Base-by-base conservation (phyloP, 768 basidiomycete genomes). In the Rhizopogon vinicolor region DNA sequence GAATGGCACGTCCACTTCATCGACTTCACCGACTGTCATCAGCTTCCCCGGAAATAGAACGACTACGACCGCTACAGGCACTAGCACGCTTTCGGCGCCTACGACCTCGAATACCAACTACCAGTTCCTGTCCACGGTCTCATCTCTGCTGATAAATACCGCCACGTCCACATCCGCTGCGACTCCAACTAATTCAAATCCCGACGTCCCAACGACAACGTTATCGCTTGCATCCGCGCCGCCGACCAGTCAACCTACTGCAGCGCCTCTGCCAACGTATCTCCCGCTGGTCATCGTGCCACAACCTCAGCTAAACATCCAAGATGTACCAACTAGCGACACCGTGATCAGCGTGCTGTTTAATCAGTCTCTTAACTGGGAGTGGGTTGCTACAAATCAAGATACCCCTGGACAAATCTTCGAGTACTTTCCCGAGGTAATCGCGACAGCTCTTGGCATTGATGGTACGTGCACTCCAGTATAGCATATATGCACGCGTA, bases 381-480 rank as follows among this genome's bases (percentile, higher is more conserved):
- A 61, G 0, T 91, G 85, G 60, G 88, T 93, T 4, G 81, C 84
- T 41, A 59, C 60, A 13, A 83, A 75, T 56, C 56, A 70, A 7
- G 74, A 85, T 53, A 79, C 89, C 0, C 76, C 82, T 2, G 85
- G 79, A 46, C 91, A 98, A 72, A 77, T 98, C 42, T 90, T 98
- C 64, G 82, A 80, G 12, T 87, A 78, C 63, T 72, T 87, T 53
- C 91, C 92, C 1, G 28, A 63, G 0, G 65, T 85, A 53, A 60
- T 88, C 51, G 58, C 74, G 29, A 63, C 65, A 2, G 76, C 84
- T 3, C 73, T 87, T 28, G 61, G 60, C 25, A 69, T 85, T 18
- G n/a, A 54, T 53, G 29, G 75, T 81, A 63, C 39, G 80, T 71
- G 19, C 46, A 13, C 35, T 22, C 16, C 8, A 41, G 37, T 42